Evolutionary conservation across 768 basidiomycete genomes (phyloP).

Genomic region (Amyloporia xantha): DNA sequence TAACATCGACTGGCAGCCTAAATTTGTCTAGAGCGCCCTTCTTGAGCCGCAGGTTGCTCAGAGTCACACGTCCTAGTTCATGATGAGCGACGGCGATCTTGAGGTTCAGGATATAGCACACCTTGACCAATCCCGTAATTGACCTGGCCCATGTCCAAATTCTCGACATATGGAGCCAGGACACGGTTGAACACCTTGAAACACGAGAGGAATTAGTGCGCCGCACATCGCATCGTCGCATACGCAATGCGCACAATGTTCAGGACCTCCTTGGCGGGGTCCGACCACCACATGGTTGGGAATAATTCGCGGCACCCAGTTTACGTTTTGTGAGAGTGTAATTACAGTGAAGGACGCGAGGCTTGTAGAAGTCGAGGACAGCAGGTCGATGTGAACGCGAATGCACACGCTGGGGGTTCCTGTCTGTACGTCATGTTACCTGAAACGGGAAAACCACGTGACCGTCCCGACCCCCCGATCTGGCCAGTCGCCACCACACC

Average conservation of each 20-base stretch:
- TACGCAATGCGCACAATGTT: conserved; percentile 55
- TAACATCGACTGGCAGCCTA: conserved; percentile 88
- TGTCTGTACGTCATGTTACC: neutral
- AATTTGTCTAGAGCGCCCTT: conserved; percentile 94
- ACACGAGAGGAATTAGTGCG: neutral
- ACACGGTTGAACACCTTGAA: conserved; percentile 79
- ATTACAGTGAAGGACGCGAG: neutral
- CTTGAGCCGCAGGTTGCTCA: conserved; percentile 82
- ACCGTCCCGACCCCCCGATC: neutral
- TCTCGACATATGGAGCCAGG: conserved; percentile 92
- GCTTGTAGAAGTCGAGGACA: neutral
- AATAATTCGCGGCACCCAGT: neutral
- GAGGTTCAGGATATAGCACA: conserved; percentile 19
- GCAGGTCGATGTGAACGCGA: neutral
- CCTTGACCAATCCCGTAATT: conserved; percentile 91
- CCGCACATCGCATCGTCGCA: conserved; percentile 1
- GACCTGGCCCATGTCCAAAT: conserved; percentile 90
- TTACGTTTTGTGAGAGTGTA: neutral
- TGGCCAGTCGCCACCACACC: too few species aligned
- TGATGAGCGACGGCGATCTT: conserved; percentile 8
- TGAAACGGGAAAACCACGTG: neutral
- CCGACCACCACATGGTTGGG: conserved; percentile 74
- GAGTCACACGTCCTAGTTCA: conserved; percentile 59
- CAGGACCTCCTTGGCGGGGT: conserved; percentile 80
- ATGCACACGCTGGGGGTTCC: neutral